Conservation (phyloP, 495 filamentous ascomycete genomes). For the Hypoxylon lenormandii region DNA sequence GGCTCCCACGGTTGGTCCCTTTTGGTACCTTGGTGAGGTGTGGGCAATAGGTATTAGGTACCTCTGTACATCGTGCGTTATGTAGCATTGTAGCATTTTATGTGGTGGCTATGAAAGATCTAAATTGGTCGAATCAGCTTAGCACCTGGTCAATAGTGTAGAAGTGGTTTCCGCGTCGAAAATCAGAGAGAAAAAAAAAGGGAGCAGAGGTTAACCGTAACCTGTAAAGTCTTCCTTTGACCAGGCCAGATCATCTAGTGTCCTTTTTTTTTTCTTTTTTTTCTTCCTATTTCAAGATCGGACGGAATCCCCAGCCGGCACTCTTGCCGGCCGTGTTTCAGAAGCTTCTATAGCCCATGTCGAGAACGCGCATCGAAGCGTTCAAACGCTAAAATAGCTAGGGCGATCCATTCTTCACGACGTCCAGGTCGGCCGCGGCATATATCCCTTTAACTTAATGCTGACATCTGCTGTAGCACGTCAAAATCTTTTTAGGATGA, state of each 20-base stretch:
- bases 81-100: slow-evolving; percentile 26
- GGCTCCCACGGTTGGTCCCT: slow-evolving; percentile 34
- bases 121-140: slow-evolving; percentile 46
- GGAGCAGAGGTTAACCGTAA: slow-evolving; percentile 24
- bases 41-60: slow-evolving; percentile 41
- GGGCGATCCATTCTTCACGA: slow-evolving; percentile 35
- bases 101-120: slow-evolving; percentile 39
- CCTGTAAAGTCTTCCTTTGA: slow-evolving; percentile 25
- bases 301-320: slow-evolving; percentile 44
- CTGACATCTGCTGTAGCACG: slow-evolving; percentile 45
- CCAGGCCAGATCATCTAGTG: neutral
- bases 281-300: slow-evolving; percentile 37
- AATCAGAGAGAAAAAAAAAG: slow-evolving; percentile 13
- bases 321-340: slow-evolving; percentile 43
- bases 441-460: slow-evolving; percentile 33
- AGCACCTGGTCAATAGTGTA: slow-evolving; percentile 20
- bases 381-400: slow-evolving; percentile 47
- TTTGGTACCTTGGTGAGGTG: slow-evolving; percentile 35
- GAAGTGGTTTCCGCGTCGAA: slow-evolving; percentile 9
- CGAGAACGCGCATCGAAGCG: slow-evolving; percentile 45
- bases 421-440: slow-evolving; percentile 40
- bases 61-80: slow-evolving; percentile 21
- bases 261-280: neutral
- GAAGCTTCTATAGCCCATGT: slow-evolving; percentile 47
- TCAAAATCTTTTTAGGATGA: slow-evolving; percentile 34